Percentiles rank a stretch among this genome's conserved stretches.
These are phyloP conservation scores for Zygosaccharomyces lentus DNA, from an alignment of 805 yeast genomes.

Conservation along the genomic window DNA sequence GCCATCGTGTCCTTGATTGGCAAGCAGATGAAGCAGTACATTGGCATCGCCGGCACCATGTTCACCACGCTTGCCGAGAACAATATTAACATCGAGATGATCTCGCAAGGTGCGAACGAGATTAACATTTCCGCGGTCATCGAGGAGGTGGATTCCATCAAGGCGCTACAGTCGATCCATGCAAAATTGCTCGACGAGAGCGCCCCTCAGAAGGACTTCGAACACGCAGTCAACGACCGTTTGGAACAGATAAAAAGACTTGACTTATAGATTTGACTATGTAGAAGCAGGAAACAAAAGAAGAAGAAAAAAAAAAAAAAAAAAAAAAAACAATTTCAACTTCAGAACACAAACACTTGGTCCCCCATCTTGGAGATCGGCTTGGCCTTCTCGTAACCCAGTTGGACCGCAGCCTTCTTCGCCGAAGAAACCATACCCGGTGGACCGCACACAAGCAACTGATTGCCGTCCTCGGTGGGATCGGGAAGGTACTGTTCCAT, in stretches of 20 bases:
- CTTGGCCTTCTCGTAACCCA: conserved; percentile 80
- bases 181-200: conserved; percentile 59
- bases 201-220: conserved; percentile 24
- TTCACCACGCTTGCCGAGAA: conserved; percentile 91
- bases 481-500: conserved; percentile 60
- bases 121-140: conserved; percentile 95
- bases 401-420: conserved; percentile 67
- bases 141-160: conserved; percentile 72
- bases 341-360: conserved; percentile 79
- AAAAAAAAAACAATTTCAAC: background rate
- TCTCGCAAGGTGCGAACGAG: conserved; percentile 97
- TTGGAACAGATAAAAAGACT: conserved; percentile 43
- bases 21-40: conserved; percentile 91
- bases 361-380: conserved; percentile 88
- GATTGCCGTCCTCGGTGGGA: conserved; percentile 47
- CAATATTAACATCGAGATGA: conserved; percentile 93
- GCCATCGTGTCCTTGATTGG: conserved; percentile 94
- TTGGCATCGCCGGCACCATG: conserved; percentile 97
- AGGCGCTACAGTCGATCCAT: conserved; percentile 84
- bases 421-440: conserved; percentile 85
- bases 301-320: background rate
- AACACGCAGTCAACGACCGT: conserved; percentile 41
- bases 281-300: background rate
- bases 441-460: conserved; percentile 87
- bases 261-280: conserved; percentile 15